These are phyloP conservation scores for Ogataea paradorogensis DNA, from an alignment of 805 yeast genomes.

Conservation along the genomic window DNA sequence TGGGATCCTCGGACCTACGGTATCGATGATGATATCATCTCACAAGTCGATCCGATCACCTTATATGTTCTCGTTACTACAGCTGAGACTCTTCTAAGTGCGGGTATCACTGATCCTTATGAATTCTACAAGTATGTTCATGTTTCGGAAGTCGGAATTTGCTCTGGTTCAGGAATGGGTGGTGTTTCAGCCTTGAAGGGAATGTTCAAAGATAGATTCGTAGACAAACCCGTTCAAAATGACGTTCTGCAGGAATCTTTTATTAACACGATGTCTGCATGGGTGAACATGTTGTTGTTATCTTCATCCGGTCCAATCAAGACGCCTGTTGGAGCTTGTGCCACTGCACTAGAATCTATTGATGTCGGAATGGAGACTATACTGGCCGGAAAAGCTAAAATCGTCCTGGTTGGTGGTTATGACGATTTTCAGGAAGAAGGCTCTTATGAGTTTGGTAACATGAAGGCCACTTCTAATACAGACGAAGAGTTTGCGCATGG, in stretches of 20 bases:
- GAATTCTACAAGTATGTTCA: constrained; percentile 98
- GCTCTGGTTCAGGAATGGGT: constrained; percentile 99
- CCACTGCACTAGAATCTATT: constrained; percentile 96
- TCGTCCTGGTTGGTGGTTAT: constrained; percentile 97
- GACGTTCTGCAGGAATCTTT: constrained; percentile 97
- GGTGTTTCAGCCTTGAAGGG: constrained; percentile 97
- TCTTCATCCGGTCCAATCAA: constrained; percentile 98
- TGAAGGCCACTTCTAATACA: constrained; percentile 97
- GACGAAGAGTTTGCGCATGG: constrained; percentile 88
- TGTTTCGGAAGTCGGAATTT: constrained; percentile 97
- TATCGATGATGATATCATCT: constrained; percentile 86
- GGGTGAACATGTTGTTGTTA: constrained; percentile 97
- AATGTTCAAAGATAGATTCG: constrained; percentile 94
- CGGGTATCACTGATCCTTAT: constrained; percentile 98
- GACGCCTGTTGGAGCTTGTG: constrained; percentile 99
- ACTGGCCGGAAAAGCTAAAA: constrained; percentile 89
- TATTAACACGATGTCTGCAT: constrained; percentile 98
- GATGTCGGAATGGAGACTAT: constrained; percentile 96
- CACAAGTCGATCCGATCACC: constrained; percentile 96
- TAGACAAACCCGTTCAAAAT: constrained; percentile 92
- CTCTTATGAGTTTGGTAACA: constrained; percentile 94
- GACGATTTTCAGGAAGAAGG: constrained; percentile 99
- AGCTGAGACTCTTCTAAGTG: constrained; percentile 86
- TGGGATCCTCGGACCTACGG: constrained; percentile 97
- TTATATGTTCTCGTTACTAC: constrained; percentile 90